Evolutionary conservation across 2,329 filamentous ascomycete species (phyloP), one percentile per base, ranked within the genome.

Genomic region (Pochonia chlamydosporia): DNA sequence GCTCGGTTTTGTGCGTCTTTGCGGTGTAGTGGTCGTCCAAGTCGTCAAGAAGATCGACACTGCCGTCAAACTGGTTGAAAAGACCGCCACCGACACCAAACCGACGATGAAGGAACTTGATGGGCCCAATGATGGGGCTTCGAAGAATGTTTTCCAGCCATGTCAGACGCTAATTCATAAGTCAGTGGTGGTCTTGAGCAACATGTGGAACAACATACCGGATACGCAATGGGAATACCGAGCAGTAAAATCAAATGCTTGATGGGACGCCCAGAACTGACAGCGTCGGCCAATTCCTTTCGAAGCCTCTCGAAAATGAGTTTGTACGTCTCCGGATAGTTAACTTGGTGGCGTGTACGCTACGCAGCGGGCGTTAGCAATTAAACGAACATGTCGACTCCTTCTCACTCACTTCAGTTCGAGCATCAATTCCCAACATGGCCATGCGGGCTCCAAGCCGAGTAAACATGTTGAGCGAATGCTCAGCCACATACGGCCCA

Each of bases 11-110:
- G 74, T 97, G 92, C 43, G 90, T 89, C 52, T 82, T 82, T 5
- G 91, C 89, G 2, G 92, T 96, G 72, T 96, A 96, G 63, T 99
- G 93, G 64, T 99, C 93, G 64, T 97, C 92, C 18, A 96, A 75
- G 56, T 95, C 90, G 63, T 96, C 91, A 14, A 96, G 74, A 21
- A 97, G 82, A 69, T 97, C 93, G 21, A 96, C 87, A 47, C 87
- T 91, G 43, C 92, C 92, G 57, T 96, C 92, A 56, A 97, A 96
- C 48, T 89, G 79, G 66, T 97, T 97, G 75, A 97, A 96, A 39
- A 96, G 74, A 44, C 83, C 82, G 42, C 90, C 91, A 4, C 86
- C 81, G 39, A 96, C 69, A 48, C 92, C 92, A 55, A 97, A 95
- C 23, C 91, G 82, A 64, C 91, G 87, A 72, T 96, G 93, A 57